A percentile compares a stretch with the other conserved stretches of the same genome.
phyloP scores from a whole-genome alignment of 2,329 filamentous ascomycete genomes.

The Cytospora schulzeri region DNA sequence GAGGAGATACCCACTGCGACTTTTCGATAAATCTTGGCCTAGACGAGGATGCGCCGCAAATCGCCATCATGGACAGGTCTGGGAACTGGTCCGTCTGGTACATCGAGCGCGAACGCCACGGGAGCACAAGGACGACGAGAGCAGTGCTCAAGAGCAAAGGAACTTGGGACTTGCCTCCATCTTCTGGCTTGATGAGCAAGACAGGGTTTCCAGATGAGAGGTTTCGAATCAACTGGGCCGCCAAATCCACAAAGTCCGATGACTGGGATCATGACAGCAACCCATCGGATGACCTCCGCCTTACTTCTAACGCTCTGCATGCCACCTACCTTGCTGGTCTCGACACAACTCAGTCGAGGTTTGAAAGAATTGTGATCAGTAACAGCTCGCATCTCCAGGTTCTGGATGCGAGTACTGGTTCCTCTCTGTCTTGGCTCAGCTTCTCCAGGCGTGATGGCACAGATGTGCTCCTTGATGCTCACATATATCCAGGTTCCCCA shows the following conservation, averaged over 20 bases:
- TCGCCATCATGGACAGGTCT: constrained; percentile 66
- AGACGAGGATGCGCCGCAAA: constrained; percentile 55
- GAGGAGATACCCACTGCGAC: constrained; percentile 60
- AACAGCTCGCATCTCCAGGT: constrained; percentile 19
- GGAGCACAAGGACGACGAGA: constrained; percentile 39
- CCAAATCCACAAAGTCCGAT: constrained; percentile 16
- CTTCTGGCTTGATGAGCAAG: constrained; percentile 36
- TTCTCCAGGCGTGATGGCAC: constrained; percentile 34
- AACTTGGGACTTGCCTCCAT: neutral
- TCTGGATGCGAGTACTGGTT: constrained; percentile 17
- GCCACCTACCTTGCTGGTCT: constrained; percentile 7
- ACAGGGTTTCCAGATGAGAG: constrained; percentile 38
- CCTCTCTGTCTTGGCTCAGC: constrained; percentile 26
- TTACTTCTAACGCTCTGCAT: neutral
- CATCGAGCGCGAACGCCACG: constrained; percentile 43
- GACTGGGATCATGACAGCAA: constrained; percentile 31
- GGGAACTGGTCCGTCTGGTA: constrained; percentile 73
- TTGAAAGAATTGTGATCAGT: constrained; percentile 24
- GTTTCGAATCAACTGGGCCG: constrained; percentile 46
- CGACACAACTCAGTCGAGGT: constrained; percentile 7
- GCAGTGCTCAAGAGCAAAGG: constrained; percentile 33
- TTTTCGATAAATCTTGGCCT: constrained; percentile 62
- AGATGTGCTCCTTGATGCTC: constrained; percentile 58
- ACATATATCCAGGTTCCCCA: constrained; percentile 47
- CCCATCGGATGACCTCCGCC: constrained; percentile 9